Conservation (phyloP, 768 basidiomycete genomes). For the Coprinopsis strossmayeri region DNA sequence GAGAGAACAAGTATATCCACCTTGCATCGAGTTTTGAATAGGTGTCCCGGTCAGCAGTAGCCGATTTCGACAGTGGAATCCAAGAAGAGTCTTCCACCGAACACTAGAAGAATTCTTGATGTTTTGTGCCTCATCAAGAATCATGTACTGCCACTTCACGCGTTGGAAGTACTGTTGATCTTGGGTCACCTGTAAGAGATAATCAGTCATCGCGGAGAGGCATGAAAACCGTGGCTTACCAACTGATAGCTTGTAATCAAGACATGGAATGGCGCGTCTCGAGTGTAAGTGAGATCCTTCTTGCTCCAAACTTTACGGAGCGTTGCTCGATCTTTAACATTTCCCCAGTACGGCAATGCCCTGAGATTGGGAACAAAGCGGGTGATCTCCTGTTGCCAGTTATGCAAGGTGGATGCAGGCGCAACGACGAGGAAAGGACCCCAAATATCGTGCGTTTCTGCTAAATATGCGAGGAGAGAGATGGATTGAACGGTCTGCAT, state of each 20-base stretch:
- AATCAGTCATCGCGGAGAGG: too few relatives aligned
- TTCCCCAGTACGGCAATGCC: conserved; percentile 97
- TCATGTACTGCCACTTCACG: conserved; percentile 99
- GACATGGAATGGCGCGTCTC: conserved; percentile 94
- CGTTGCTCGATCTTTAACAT: conserved; percentile 90
- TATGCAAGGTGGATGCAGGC: conserved; percentile 94
- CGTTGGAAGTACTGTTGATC: conserved; percentile 98
- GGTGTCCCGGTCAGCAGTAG: conserved; percentile 95
- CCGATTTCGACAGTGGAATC: conserved; percentile 93
- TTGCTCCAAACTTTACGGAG: conserved; percentile 97
- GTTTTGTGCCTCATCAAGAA: conserved; percentile 98
- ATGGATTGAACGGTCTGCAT: conserved; percentile 95
- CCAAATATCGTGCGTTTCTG: conserved; percentile 98
- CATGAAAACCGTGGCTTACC: too few relatives aligned
- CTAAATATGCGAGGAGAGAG: conserved; percentile 89
- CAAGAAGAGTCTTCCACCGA: conserved; percentile 94
- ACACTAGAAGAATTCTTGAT: conserved; percentile 97
- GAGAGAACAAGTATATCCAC: conserved; percentile 33
- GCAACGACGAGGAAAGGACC: conserved; percentile 98
- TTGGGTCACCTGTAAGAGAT: conserved; percentile 64
- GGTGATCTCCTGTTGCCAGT: conserved; percentile 98
- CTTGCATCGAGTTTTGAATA: conserved; percentile 99
- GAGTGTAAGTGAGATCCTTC: conserved; percentile 92
- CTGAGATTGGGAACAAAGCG: conserved; percentile 93
- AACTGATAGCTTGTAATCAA: conserved; percentile 96